Percentiles rank a stretch among this genome's conserved stretches.
These are phyloP conservation scores for Ceratonia siliqua DNA, from an alignment of 306 rosid genomes.

Conservation along the genomic window DNA sequence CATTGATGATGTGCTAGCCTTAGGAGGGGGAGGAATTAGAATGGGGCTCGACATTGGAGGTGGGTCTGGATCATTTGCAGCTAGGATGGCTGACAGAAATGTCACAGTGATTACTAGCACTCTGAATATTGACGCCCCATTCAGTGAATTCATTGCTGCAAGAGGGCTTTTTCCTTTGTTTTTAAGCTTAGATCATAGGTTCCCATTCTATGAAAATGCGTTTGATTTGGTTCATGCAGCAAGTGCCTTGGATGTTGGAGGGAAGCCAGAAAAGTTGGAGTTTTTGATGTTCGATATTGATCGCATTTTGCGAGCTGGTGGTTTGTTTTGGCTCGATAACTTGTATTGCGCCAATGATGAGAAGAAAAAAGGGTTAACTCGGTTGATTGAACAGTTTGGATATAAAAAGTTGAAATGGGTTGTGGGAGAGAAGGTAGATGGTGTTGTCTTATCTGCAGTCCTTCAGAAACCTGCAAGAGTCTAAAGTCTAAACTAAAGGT, in stretches of 20 bases:
- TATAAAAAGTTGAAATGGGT: slow-evolving; percentile 95
- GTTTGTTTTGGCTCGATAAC: slow-evolving; percentile 94
- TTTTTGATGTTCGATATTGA: slow-evolving; percentile 88
- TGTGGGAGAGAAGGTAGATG: slow-evolving; percentile 73
- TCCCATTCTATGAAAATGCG: slow-evolving; percentile 86
- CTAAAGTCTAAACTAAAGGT: slow-evolving; percentile 36
- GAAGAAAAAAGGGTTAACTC: slow-evolving; percentile 64
- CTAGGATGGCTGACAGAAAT: slow-evolving; percentile 91
- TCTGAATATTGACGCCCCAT: slow-evolving; percentile 80
- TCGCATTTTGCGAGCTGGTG: slow-evolving; percentile 78
- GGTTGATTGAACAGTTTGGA: slow-evolving; percentile 85
- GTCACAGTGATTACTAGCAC: slow-evolving; percentile 71
- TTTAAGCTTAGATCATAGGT: slow-evolving; percentile 80
- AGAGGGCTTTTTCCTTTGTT: slow-evolving; percentile 86
- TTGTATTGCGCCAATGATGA: slow-evolving; percentile 69
- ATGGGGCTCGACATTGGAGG: slow-evolving; percentile 86
- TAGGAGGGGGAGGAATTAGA: slow-evolving; percentile 81
- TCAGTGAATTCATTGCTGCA: slow-evolving; percentile 85
- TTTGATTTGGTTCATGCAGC: slow-evolving; percentile 74
- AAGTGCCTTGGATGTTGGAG: slow-evolving; percentile 71
- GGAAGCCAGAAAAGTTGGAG: slow-evolving; percentile 71
- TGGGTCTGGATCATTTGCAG: slow-evolving; percentile 89
- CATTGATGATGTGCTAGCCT: slow-evolving; percentile 69
- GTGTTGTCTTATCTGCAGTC: slow-evolving; percentile 72
- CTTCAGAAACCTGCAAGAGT: slow-evolving; percentile 84